Evolutionary conservation across 768 basidiomycete species (phyloP).

Genomic region (Suillus bovinus): DNA sequence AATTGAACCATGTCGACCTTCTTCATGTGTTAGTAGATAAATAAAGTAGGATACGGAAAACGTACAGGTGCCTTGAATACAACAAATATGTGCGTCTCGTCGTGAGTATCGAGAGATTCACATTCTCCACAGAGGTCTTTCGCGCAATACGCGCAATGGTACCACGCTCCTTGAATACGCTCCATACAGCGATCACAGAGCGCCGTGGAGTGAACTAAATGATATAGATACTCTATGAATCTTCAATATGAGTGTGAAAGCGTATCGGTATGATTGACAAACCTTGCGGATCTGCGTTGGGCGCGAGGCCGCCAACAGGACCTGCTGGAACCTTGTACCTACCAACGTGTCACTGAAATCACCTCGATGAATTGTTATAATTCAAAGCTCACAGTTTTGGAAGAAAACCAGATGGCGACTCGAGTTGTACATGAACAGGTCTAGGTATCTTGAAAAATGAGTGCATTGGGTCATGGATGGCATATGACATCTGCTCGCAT

Average conservation of each 20-base stretch:
- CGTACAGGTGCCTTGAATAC: constrained; percentile 83
- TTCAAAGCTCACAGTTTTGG: constrained; percentile 57
- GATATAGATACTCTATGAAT: constrained; percentile 57
- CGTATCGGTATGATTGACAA: constrained; percentile 12
- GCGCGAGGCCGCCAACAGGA: constrained; percentile 40
- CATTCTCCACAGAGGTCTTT: constrained; percentile 88
- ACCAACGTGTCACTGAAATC: constrained; percentile 14
- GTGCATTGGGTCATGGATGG: constrained; percentile 81
- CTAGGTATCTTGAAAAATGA: constrained; percentile 86
- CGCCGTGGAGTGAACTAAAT: constrained; percentile 62
- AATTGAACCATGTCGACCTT: constrained; percentile 77
- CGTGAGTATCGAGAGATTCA: constrained; percentile 78
- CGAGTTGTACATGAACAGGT: constrained; percentile 66
- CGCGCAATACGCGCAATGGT: constrained; percentile 84
- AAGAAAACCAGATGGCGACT: constrained; percentile 58
- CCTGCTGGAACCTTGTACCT: constrained; percentile 72
- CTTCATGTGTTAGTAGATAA: constrained; percentile 2
- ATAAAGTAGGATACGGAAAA: constrained; percentile 6
- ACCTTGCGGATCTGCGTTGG: constrained; percentile 59
- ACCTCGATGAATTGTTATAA: constrained; percentile 1
- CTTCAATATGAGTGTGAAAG: background rate
- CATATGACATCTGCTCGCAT: constrained; percentile 80
- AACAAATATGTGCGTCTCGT: constrained; percentile 80
- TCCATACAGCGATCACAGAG: constrained; percentile 87
- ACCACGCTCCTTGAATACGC: constrained; percentile 86